Evolutionary conservation across 805 yeast species (phyloP), one percentile per base, ranked within the genome.

Genomic region (Grigorovia yakushimaensis): DNA sequence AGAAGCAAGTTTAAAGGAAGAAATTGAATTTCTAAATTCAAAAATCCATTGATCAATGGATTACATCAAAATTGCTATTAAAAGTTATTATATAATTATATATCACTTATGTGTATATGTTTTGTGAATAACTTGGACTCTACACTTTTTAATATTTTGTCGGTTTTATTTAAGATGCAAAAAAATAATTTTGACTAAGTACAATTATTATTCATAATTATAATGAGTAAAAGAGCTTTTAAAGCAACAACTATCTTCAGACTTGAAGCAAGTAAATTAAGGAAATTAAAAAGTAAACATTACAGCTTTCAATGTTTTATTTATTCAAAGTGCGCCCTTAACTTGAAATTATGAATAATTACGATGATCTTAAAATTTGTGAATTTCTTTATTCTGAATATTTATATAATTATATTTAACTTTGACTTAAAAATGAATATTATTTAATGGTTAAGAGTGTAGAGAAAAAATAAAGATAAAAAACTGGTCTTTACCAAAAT

Each of bases 1-100:
- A 63, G 97, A 89, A 62, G 95, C 95, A 21, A 84, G 89, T 59
- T 70, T 89, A 57, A 83, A 83, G 58, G 89, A 84, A 54, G 96
- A 88, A 58, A 84, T 89, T 57, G 88, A 81, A 4, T 81, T 82
- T 54, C 73, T 88, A 54, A 89, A 88, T 66, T 80, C 87, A 11
- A 76, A 84, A 54, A 61, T 81, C 47, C 50, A 51, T 23, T 52
- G 49, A 42, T 5, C 33, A 27, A 10, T 10, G 9, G 9, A 27
- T 27, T 10, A 7, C 4, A 27, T 15, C 13, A 27, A 27, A 27
- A 5, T 27, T n/a, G n/a, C 27, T 7, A 24, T 24, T 15, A 27
- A 27, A 27, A 27, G 33, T 27, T 27, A 27, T 15, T 27, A 15
- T 27, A 27, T 4, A 27, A 27, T 27, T 27, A 27, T 27, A 27